Base-by-base conservation (phyloP, 1,284 basidiomycete species). In the Ganoderma meredithae region DNA sequence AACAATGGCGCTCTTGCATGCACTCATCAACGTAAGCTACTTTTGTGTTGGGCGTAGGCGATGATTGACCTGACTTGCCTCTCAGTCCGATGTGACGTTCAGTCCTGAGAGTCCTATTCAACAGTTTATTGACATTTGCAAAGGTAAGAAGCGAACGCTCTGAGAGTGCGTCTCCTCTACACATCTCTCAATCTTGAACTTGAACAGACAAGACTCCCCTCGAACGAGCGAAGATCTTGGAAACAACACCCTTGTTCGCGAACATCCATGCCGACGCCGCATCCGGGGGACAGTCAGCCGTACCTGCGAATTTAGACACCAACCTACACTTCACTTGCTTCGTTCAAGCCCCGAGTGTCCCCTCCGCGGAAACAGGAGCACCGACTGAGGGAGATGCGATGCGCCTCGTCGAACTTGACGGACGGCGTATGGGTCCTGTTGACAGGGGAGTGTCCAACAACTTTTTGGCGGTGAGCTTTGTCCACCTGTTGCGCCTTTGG, bases 281-380 rank as follows among this genome's bases (percentile, higher is more conserved):
- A 0, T 82, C 84, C 1, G 77, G 85, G 0, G 94, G 94, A 15
- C 94, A 96, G 79, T 89, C 88, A 3, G 83, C 85, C 0, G 85
- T 84, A 4, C 86, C 83, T 0, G 58, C 73, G 10, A 76, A 86
- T 72, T 80, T 89, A 25, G 83, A 93, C 61, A 93, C 92, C 1
- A 85, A 95, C 73, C 83, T 94, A 22, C 95, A 97, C 80, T 97
- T 96, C 75, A 93, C 93, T 5, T 90, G 91, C 73, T 97, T 97
- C 76, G 87, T 97, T 49, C 84, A 86, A 72, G 92, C 90, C 0
- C 88, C 89, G 1, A 81, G 80, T 49, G 77, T 80, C 2, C 79
- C 81, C 3, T 70, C 80, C 13, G 76, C 82, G 36, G 78, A 79
- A 53, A 69, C 77, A 33, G 65, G 68, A 47, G 71, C 64, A 41